Base-by-base conservation (phyloP, 2,329 filamentous ascomycete species). In the Apiospora malaysiana region DNA sequence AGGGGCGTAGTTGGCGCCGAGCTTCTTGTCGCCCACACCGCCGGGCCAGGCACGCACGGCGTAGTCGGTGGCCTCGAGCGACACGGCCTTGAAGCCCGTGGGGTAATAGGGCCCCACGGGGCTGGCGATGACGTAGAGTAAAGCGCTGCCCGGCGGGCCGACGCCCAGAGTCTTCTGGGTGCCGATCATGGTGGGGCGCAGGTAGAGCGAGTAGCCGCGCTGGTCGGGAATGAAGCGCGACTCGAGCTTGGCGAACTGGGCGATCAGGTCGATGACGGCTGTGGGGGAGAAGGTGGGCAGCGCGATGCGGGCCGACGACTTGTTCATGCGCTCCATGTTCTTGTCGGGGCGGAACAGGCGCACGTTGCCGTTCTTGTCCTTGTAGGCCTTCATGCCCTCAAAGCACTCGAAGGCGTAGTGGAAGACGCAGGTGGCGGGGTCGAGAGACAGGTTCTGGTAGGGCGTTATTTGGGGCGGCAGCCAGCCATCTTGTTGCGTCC, bases 381-480 rank as follows among this genome's bases (percentile, higher is more conserved):
- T 97, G 88, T 99, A 99, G 72, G 96, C 96, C 87, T 99, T 99
- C 94, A 98, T 97, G 76, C 96, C 96, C 86, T 99, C 96, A 83
- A 99, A 99, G 82, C 93, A 96, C 83, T 97, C 94, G 80, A 98
- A 98, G 67, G 94, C 96, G 83, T 99, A 99, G 88, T 99, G 96
- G 85, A 99, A 95, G 73, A 98, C 96, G 84, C 95, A 98, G 45
- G 94, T 96, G 59, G 96, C 94, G 37, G 96, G 96, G 82, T 98
- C 96, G 77, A 99, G 92, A 65, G 93, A 95, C 77, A 99, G 93
- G 84, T 98, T 98, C 84, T 98, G 94, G 87, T 98, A 98, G 25
- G 96, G 96, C 23, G 89, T 91, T 80, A 99, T 98, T 75, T 90
- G 88, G 71, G 95, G 94, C 18, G 91, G 84, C 56, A 92, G 84